Evolutionary conservation across 768 basidiomycete genomes (phyloP), one percentile per base, ranked within the genome.

Genomic region (Suillus spraguei): DNA sequence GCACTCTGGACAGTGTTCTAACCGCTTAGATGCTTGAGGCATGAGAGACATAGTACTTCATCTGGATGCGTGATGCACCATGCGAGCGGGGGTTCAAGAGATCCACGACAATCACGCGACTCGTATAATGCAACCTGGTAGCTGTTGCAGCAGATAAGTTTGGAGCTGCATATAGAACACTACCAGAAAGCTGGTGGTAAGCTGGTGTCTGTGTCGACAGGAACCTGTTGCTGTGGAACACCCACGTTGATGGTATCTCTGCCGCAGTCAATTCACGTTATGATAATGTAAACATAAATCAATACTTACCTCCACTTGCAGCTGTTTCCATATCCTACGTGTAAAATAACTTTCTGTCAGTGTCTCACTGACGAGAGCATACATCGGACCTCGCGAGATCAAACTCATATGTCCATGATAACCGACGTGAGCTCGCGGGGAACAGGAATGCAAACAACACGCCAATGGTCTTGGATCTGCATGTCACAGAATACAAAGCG

Each of bases 361-460:
- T 52, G 28, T 32, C 28, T 32, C 20, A 54, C 11, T 33, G 33
- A 7, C 5, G 33, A 54, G 53, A 54, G n/a, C 20, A 17, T n/a
- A 54, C 5, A 33, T 70, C 67, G 17, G 11, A 54, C 53, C 32
- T n/a, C 11, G 53, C 53, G 3, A 35, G 20, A 13, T 20, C 33
- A 35, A 54, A 54, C 53, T 54, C 53, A n/a, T 35, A 54, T 52
- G 28, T 52, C 50, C 50, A 52, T 52, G 17, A 54, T 35, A 13
- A 33, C 33, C 6, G 33, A 20, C 11, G 2, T 11, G 10, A 54
- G 53, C 20, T n/a, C 53, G 20, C 33, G 11, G 4, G 53, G 53
- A 20, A 53, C 20, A 10, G 33, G 20, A n/a, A 54, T n/a, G 33
- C 33, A 54, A 5, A 22, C 33, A 11, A n/a, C 7, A 33, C n/a